A percentile compares a stretch with the other conserved stretches of the same genome.
phyloP scores from a whole-genome alignment of 805 yeast species.

The Ogataea pini region DNA sequence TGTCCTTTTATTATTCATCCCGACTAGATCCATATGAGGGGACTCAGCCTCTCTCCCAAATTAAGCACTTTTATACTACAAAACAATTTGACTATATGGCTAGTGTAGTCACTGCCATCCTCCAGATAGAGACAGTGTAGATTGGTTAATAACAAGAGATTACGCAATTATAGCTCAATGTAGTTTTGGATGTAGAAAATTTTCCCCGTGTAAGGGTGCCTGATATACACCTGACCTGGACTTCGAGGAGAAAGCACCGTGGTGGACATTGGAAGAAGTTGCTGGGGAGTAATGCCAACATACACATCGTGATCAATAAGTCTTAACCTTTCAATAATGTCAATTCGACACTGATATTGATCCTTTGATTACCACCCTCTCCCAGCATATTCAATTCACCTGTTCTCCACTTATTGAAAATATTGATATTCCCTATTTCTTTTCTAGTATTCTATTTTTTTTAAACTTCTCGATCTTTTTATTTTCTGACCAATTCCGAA shows the following conservation, averaged over 20 bases:
- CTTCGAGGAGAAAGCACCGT: background rate
- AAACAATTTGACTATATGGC: conserved; percentile 7
- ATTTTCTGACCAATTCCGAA: background rate
- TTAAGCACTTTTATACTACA: conserved; percentile 8
- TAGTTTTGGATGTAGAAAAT: too few relatives aligned
- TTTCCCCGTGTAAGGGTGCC: background rate
- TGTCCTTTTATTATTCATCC: conserved; percentile 7
- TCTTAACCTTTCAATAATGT: too few relatives aligned
- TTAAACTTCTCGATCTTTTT: background rate
- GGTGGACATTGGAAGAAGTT: background rate
- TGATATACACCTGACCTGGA: background rate
- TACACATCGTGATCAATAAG: too few relatives aligned
- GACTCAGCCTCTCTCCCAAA: conserved; percentile 2
- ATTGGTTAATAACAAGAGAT: conserved; percentile 9
- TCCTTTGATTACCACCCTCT: too few relatives aligned
- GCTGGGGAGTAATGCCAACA: too few relatives aligned
- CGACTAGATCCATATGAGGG: conserved; percentile 7
- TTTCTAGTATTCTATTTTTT: too few relatives aligned
- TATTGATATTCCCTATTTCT: too few relatives aligned
- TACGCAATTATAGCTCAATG: too few relatives aligned
- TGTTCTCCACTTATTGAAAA: too few relatives aligned
- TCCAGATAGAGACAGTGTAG: conserved; percentile 10
- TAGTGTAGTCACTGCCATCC: conserved; percentile 2
- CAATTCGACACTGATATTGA: too few relatives aligned
- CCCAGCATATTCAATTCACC: too few relatives aligned